Conservation (phyloP, 768 basidiomycete genomes). For the Auriscalpium microsporum region DNA sequence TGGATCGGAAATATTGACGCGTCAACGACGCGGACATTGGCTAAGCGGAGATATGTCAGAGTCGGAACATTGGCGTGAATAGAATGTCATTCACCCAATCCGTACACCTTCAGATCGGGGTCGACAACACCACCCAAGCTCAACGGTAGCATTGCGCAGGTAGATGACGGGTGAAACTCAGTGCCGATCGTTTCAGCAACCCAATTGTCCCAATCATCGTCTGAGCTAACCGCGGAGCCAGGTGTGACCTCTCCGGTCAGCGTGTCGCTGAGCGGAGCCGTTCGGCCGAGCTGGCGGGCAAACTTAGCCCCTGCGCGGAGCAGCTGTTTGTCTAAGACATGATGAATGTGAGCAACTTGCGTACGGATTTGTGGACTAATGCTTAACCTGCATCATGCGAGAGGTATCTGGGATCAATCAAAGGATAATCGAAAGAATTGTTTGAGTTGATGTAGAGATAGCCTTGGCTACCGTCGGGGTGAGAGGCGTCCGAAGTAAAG, state of each 20-base stretch:
- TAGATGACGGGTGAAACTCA: constrained; percentile 53
- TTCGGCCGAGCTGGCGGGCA: constrained; percentile 44
- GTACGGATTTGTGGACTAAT: neutral
- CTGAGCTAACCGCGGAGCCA: constrained; percentile 40
- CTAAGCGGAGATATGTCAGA: constrained; percentile 8
- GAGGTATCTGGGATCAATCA: constrained; percentile 62
- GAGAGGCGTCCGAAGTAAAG: neutral
- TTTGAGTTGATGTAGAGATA: constrained; percentile 50
- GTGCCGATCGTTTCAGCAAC: constrained; percentile 34
- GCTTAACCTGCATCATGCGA: constrained; percentile 40
- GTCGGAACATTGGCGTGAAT: neutral
- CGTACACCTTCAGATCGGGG: constrained; percentile 47
- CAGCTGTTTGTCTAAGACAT: constrained; percentile 30
- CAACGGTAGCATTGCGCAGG: constrained; percentile 50
- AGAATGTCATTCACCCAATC: constrained; percentile 24
- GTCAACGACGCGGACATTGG: constrained; percentile 52
- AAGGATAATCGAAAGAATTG: constrained; percentile 49
- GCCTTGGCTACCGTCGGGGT: constrained; percentile 36
- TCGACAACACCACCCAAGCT: constrained; percentile 51
- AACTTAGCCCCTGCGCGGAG: constrained; percentile 56
- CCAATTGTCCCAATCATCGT: constrained; percentile 50
- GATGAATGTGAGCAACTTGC: neutral
- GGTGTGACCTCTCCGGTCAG: constrained; percentile 43
- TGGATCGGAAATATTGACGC: constrained; percentile 49
- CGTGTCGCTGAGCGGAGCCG: constrained; percentile 39